Percentiles rank a stretch among this genome's conserved stretches.
phyloP scores from a whole-genome alignment of 148 eudicot species.

The Chenopodium berlandieri region DNA sequence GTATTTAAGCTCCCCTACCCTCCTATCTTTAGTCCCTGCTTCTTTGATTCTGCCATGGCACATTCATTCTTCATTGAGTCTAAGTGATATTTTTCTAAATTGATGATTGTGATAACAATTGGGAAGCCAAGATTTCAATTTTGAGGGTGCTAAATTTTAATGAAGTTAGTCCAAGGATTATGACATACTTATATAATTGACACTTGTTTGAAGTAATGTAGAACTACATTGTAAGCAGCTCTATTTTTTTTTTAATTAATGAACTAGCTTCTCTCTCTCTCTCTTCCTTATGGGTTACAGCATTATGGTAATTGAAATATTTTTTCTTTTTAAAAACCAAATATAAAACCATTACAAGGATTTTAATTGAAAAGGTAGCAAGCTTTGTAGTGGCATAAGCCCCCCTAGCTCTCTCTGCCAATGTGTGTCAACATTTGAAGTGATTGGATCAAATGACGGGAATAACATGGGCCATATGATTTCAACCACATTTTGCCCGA shows the following conservation, averaged over 20 bases:
- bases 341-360: not conserved
- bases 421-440: not conserved
- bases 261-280: too few relatives aligned
- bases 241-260: too few relatives aligned
- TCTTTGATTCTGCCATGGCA: not conserved
- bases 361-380: not conserved
- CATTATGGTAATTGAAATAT: too few relatives aligned
- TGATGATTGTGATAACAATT: too few relatives aligned
- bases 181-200: not conserved
- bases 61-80: not conserved
- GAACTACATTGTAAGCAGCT: not conserved
- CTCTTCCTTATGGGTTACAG: too few relatives aligned
- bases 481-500: not conserved
- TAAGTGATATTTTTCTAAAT: not conserved
- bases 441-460: not conserved
- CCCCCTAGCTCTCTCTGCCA: not conserved
- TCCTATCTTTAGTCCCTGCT: not conserved
- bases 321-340: not conserved
- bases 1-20: not conserved
- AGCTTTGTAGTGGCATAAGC: not conserved
- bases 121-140: not conserved
- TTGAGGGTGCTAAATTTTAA: not conserved
- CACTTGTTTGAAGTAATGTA: not conserved
- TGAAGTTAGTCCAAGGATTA: not conserved
- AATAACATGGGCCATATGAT: not conserved